Base-by-base conservation (phyloP, 495 filamentous ascomycete species). In the Aspergillus steynii region DNA sequence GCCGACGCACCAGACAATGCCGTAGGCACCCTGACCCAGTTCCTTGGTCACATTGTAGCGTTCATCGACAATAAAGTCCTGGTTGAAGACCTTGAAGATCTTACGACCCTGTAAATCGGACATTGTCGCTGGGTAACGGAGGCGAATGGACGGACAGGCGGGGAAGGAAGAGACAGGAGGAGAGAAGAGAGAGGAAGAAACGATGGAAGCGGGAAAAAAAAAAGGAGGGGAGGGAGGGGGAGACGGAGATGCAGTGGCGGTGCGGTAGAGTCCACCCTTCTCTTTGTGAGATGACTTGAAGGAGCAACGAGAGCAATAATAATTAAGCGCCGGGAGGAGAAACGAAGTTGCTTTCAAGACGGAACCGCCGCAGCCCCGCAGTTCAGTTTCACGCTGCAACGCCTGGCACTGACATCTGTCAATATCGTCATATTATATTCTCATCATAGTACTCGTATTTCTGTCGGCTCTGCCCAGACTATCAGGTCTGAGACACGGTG, bases 41-140 rank as follows among this genome's bases (percentile, higher is more conserved):
- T 99, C 95, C 83, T 99, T 99, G 56, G 93, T 99, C 62, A 99
- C 95, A 71, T 89, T 96, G 80, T 99, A 99, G 55, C 96, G 86
- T 77, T 98, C 93, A 72, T 97, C 96, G 62, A 99, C 95, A 64
- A 97, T 89, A 70, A 99, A 99, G 80, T 99, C 95, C 75, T 99
- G 95, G 84, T 97, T 97, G 82, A 99, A 99, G 71, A 98, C 95
- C 89, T 98, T 98, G 85, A 98, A 99, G 76, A 93, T 84, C 82
- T 96, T 96, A 72, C 93, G 90, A 71, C 91, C 91, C 65, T 87
- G 85, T 55, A 96, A 80, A 74, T 93, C 90, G 67, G 84, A 80
- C 90, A 93, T 94, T 42, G 10, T 42, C 37, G 37, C 37, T 42
- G 10, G 71, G 42, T 62, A 69, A 60, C 50, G 47, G 51, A 31